phyloP scores from a whole-genome alignment of 768 basidiomycete genomes.

The Cyathus striatus region DNA sequence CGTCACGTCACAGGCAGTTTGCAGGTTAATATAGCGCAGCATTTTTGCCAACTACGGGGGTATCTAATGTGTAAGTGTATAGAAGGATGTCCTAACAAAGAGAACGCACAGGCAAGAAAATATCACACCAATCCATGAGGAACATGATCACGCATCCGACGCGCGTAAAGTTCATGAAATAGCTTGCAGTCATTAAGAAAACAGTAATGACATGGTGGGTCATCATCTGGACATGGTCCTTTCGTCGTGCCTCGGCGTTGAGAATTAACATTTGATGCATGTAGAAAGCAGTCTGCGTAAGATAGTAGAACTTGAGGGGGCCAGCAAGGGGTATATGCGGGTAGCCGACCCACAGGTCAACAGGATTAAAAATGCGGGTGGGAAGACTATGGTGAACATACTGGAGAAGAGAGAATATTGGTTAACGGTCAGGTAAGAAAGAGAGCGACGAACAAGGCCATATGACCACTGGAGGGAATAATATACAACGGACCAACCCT shows the following conservation, averaged over 20 bases:
- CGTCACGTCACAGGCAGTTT: slow-evolving; percentile 60
- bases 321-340: slow-evolving; percentile 80
- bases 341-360: slow-evolving; percentile 72
- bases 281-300: slow-evolving; percentile 84
- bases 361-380: slow-evolving; percentile 56
- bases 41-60: slow-evolving; percentile 80
- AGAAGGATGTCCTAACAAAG: not conserved
- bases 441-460: slow-evolving; percentile 65
- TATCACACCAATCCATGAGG: slow-evolving; percentile 93
- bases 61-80: not conserved
- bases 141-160: slow-evolving; percentile 88
- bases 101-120: slow-evolving; percentile 77
- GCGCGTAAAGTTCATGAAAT: slow-evolving; percentile 80
- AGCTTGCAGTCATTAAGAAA: slow-evolving; percentile 70
- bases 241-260: slow-evolving; percentile 87
- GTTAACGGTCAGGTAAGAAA: slow-evolving; percentile 3
- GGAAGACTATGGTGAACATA: slow-evolving; percentile 76
- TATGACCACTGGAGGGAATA: slow-evolving; percentile 70
- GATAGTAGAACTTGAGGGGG: slow-evolving; percentile 86
- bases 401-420: slow-evolving; percentile 31
- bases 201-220: slow-evolving; percentile 91
- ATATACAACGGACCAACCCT: slow-evolving; percentile 87
- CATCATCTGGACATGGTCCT: slow-evolving; percentile 97
- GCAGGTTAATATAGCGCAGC: slow-evolving; percentile 74
- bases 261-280: slow-evolving; percentile 87